A percentile compares a stretch with the other conserved stretches of the same genome.
Conservation (phyloP, 176 grass and related monocot species). For the Rhynchospora breviuscula region DNA sequence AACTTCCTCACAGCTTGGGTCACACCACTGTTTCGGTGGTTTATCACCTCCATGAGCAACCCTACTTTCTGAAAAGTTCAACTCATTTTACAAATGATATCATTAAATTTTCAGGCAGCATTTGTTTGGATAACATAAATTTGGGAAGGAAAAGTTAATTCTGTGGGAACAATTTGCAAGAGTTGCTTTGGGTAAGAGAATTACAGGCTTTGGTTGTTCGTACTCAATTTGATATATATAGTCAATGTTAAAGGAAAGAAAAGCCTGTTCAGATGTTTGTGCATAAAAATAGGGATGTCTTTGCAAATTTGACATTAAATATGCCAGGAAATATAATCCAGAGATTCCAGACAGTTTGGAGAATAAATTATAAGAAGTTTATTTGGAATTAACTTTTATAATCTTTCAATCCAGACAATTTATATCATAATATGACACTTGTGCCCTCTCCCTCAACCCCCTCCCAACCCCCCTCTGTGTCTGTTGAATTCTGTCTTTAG, state of each 20-base stretch:
- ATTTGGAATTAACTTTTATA: not conserved
- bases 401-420: not conserved
- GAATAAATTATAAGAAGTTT: not conserved
- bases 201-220: not conserved
- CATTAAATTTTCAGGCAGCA: not conserved
- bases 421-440: not conserved
- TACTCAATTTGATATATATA: not conserved
- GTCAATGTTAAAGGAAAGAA: not conserved
- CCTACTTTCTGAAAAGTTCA: slow-evolving; percentile 25
- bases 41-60: slow-evolving; percentile 21
- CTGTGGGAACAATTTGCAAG: not conserved
- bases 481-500: not conserved
- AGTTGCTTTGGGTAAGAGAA: not conserved
- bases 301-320: not conserved
- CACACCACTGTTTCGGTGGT: slow-evolving; percentile 10
- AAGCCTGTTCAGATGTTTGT: not conserved
- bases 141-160: not conserved
- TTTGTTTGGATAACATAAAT: not conserved
- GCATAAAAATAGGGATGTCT: not conserved
- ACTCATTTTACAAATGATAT: slow-evolving; percentile 13
- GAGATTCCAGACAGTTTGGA: not conserved
- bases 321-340: not conserved
- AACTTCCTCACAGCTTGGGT: slow-evolving; percentile 24
- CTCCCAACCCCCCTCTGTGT: not conserved
- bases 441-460: not conserved